phyloP scores from a whole-genome alignment of 2,329 filamentous ascomycete species.

The Camillea tinctor region DNA sequence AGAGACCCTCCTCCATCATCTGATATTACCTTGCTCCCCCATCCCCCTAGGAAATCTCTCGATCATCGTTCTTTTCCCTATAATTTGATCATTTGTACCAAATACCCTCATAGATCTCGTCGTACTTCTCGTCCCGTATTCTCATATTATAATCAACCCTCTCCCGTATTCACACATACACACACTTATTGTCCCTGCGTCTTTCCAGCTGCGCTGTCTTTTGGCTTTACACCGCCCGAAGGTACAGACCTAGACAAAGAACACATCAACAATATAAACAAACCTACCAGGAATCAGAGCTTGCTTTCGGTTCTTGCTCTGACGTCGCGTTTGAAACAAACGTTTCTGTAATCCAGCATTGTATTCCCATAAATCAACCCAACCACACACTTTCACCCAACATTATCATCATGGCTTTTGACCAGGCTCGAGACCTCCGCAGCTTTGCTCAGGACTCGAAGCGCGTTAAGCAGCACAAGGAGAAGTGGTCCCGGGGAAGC shows the following conservation, averaged over 20 bases:
- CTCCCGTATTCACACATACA: neutral
- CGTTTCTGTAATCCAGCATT: neutral
- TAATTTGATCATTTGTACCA: neutral
- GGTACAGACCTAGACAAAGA: neutral
- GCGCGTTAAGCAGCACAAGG: constrained; percentile 41
- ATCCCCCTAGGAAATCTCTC: constrained; percentile 3
- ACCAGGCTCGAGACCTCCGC: constrained; percentile 42
- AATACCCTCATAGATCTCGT: neutral
- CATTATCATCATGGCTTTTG: constrained; percentile 27
- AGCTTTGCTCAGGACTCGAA: constrained; percentile 43
- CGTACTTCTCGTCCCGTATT: neutral
- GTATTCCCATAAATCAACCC: neutral
- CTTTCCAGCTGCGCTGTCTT: constrained; percentile 7
- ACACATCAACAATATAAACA: constrained; percentile 4
- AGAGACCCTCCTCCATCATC: constrained; percentile 9
- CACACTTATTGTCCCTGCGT: constrained; percentile 1
- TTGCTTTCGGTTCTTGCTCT: neutral
- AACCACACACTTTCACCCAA: neutral
- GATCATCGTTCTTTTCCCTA: constrained; percentile 8
- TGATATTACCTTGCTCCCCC: constrained; percentile 1
- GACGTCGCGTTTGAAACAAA: neutral
- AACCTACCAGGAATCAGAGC: constrained; percentile 4
- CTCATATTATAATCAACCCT: neutral
- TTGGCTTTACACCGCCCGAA: constrained; percentile 1
- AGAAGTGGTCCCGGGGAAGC: constrained; percentile 43